Percentiles rank a stretch among this genome's conserved stretches.
Evolutionary conservation across 2,329 filamentous ascomycete species (phyloP).

Genomic region (Sporothrix variecibatus): DNA sequence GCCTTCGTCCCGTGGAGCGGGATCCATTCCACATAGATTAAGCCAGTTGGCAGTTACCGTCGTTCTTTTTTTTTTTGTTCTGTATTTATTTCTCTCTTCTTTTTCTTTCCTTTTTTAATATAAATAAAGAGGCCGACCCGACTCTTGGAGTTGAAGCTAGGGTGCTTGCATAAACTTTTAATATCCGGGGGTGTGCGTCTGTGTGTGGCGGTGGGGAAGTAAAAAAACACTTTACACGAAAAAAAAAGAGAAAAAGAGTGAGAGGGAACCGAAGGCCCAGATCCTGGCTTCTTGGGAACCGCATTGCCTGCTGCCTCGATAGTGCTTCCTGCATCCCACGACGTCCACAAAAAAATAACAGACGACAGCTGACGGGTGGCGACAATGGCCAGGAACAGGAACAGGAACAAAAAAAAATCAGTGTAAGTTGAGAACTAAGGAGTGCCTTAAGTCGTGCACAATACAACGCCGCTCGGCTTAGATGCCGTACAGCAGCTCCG

Average conservation of each 20-base stretch:
- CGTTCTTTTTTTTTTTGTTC: not conserved
- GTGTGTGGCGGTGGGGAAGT: slow-evolving; percentile 21
- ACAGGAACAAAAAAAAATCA: not conserved
- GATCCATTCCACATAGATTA: slow-evolving; percentile 16
- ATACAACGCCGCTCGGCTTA: not conserved
- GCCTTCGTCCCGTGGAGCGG: not conserved
- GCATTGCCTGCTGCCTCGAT: not conserved
- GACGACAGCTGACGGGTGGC: not conserved
- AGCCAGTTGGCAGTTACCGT: not conserved
- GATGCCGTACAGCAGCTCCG: not conserved
- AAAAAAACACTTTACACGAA: not conserved
- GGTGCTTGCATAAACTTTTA: slow-evolving; percentile 29
- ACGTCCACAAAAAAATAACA: not conserved
- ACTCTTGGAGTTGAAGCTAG: slow-evolving; percentile 21
- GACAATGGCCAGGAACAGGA: not conserved
- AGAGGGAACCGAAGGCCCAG: not conserved
- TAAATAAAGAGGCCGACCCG: slow-evolving; percentile 21
- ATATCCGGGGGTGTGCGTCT: slow-evolving; percentile 27
- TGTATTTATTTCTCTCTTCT: not conserved
- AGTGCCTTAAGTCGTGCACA: not conserved
- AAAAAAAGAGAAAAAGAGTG: not conserved
- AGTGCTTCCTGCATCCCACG: not conserved
- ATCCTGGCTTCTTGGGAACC: slow-evolving; percentile 12
- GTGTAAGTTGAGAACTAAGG: not conserved
- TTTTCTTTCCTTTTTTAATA: not conserved